phyloP scores from a whole-genome alignment of 176 grass and related monocot genomes.

The Carex cristatella region DNA sequence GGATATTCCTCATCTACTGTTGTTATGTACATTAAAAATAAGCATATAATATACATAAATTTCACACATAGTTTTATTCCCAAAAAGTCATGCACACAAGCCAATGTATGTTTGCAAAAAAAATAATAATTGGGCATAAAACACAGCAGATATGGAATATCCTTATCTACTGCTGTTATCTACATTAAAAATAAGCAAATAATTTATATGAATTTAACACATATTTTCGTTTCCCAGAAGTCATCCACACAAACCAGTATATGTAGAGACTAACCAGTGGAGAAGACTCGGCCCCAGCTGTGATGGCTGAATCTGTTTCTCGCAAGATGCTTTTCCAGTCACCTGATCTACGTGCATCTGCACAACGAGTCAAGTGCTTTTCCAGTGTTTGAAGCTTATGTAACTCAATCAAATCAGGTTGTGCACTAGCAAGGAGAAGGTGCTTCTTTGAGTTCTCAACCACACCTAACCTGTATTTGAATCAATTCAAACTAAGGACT shows the following conservation, averaged over 20 bases:
- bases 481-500: background rate
- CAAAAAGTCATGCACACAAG: background rate
- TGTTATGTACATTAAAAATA: background rate
- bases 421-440: conserved; percentile 44
- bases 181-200: background rate
- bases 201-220: background rate
- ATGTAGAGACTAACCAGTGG: conserved; percentile 39
- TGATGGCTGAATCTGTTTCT: conserved; percentile 76
- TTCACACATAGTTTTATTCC: background rate
- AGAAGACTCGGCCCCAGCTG: conserved; percentile 80
- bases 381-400: conserved; percentile 80
- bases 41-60: background rate
- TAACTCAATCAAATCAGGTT: conserved; percentile 72
- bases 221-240: background rate
- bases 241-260: background rate
- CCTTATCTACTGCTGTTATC: background rate
- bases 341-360: conserved; percentile 53
- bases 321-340: conserved; percentile 78
- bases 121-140: background rate
- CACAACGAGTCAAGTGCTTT: conserved; percentile 71
- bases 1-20: background rate
- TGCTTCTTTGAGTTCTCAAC: conserved; percentile 84
- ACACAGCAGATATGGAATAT: background rate
- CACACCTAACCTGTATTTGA: conserved; percentile 62
- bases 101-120: background rate